A percentile compares a stretch with the other conserved stretches of the same genome.
Evolutionary conservation across 495 filamentous ascomycete genomes (phyloP).

Genomic region (Poronia punctata): DNA sequence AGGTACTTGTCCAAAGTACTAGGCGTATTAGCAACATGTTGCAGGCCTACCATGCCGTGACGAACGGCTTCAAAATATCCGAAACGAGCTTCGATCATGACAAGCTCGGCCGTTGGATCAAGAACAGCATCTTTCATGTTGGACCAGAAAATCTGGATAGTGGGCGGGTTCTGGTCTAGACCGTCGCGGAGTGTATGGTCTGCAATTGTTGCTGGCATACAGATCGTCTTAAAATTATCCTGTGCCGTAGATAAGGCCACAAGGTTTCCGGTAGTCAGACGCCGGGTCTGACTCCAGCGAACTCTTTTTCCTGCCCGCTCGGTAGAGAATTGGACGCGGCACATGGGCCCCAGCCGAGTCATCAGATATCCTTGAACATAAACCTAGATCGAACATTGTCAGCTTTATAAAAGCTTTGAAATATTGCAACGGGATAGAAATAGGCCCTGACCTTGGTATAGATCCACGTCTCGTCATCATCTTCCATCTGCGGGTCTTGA

Average conservation of each 20-base stretch:
- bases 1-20: slow-evolving; percentile 33
- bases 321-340: slow-evolving; percentile 65
- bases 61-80: slow-evolving; percentile 71
- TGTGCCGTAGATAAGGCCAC: slow-evolving; percentile 60
- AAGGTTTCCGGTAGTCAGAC: slow-evolving; percentile 60
- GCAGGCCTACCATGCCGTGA: slow-evolving; percentile 65
- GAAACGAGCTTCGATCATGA: slow-evolving; percentile 68
- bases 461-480: slow-evolving; percentile 52
- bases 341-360: slow-evolving; percentile 54
- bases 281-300: slow-evolving; percentile 67
- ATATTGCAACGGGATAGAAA: neutral
- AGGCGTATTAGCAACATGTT: slow-evolving; percentile 56
- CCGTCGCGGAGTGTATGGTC: slow-evolving; percentile 54
- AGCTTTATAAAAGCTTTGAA: slow-evolving; percentile 3
- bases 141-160: slow-evolving; percentile 72
- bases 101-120: slow-evolving; percentile 61
- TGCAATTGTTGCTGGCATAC: slow-evolving; percentile 66
- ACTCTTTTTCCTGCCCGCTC: slow-evolving; percentile 60
- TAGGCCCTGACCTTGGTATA: slow-evolving; percentile 61
- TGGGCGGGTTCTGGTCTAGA: slow-evolving; percentile 57
- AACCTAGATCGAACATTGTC: slow-evolving; percentile 42
- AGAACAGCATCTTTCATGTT: slow-evolving; percentile 51
- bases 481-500: slow-evolving; percentile 40
- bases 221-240: slow-evolving; percentile 59
- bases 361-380: slow-evolving; percentile 58